Conservation (phyloP, 2,329 filamentous ascomycete species). For the Neoscytalidium dimidiatum region DNA sequence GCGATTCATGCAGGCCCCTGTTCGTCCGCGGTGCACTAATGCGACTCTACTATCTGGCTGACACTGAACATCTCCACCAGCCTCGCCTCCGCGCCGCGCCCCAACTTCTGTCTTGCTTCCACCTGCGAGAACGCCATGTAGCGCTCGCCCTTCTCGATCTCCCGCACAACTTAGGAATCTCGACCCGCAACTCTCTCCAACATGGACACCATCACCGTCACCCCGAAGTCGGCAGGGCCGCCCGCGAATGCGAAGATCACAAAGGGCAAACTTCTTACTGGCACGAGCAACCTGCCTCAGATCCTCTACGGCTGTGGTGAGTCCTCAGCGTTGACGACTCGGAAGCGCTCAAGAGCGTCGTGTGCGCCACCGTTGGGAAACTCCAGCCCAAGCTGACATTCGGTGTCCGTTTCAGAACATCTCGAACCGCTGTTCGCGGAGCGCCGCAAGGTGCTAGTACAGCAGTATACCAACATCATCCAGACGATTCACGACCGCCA, state of each 20-base stretch:
- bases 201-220: slow-evolving; percentile 39
- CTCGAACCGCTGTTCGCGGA: slow-evolving; percentile 69
- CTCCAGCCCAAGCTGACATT: neutral
- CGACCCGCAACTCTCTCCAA: neutral
- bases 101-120: neutral
- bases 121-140: slow-evolving; percentile 16
- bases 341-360: neutral
- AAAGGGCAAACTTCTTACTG: slow-evolving; percentile 40
- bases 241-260: slow-evolving; percentile 31
- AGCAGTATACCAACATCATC: slow-evolving; percentile 72
- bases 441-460: slow-evolving; percentile 67
- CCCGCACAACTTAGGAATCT: neutral
- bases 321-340: neutral
- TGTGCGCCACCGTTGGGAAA: neutral
- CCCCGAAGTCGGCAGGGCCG: slow-evolving; percentile 37
- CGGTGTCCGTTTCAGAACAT: slow-evolving; percentile 59
- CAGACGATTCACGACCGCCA: slow-evolving; percentile 69
- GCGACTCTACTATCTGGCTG: slow-evolving; percentile 15
- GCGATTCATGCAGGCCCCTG: slow-evolving; percentile 19
- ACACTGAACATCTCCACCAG: slow-evolving; percentile 4
- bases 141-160: slow-evolving; percentile 4
- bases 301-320: slow-evolving; percentile 46
- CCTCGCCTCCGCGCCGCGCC: neutral
- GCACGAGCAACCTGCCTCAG: slow-evolving; percentile 39
- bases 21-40: slow-evolving; percentile 9